Conservation (phyloP, 495 filamentous ascomycete genomes). For the Cercophora newfieldiana region DNA sequence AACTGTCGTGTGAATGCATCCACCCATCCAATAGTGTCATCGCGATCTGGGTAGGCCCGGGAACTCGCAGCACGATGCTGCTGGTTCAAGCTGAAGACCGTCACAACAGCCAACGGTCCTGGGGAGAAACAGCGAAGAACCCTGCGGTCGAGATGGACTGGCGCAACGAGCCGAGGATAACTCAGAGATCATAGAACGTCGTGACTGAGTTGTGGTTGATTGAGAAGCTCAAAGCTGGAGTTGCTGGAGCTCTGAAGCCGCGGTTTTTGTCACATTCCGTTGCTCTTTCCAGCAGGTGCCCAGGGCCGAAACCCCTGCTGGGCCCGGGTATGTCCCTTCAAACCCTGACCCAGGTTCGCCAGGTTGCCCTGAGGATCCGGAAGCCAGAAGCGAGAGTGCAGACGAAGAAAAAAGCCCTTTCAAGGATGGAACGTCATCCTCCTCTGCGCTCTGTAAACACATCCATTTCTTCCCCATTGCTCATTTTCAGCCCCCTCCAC, state of each 20-base stretch:
- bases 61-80: slow-evolving; percentile 11
- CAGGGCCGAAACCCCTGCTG: too few relatives aligned
- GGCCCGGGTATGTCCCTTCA: background rate
- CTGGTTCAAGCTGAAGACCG: background rate
- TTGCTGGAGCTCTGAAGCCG: background rate
- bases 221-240: background rate
- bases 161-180: background rate
- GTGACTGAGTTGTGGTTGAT: background rate
- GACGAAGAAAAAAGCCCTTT: background rate
- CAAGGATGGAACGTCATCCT: background rate
- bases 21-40: slow-evolving; percentile 10
- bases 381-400: background rate
- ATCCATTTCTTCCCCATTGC: background rate
- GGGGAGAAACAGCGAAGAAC: slow-evolving; percentile 4
- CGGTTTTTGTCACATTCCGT: background rate
- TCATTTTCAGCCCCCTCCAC: background rate
- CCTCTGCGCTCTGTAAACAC: background rate
- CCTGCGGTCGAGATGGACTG: background rate
- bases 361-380: background rate
- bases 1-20: background rate
- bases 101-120: background rate
- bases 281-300: too few relatives aligned
- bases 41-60: background rate
- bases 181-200: background rate
- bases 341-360: background rate